A percentile compares a stretch with the other conserved stretches of the same genome.
Evolutionary conservation across 352 stramenopile genomes (phyloP).

Genomic region (Thalassiosira hispida): DNA sequence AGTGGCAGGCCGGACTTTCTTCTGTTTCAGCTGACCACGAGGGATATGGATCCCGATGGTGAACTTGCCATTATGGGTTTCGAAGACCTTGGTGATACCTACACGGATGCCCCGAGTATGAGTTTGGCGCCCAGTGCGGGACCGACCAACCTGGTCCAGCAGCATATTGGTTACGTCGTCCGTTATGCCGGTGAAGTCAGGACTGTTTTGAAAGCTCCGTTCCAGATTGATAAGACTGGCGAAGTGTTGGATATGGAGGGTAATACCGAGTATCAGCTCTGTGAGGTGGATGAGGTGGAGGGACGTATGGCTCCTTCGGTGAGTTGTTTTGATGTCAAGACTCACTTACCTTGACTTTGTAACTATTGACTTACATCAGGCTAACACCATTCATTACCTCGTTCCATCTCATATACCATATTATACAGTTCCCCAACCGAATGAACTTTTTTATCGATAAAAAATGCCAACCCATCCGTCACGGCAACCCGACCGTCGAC

Average conservation of each 20-base stretch:
- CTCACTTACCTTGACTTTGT: background rate
- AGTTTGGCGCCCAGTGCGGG: constrained; percentile 13
- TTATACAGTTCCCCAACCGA: constrained; percentile 40
- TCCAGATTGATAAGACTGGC: constrained; percentile 50
- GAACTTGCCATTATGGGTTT: constrained; percentile 29
- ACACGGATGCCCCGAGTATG: constrained; percentile 28
- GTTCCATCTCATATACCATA: constrained; percentile 7
- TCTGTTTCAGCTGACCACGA: constrained; percentile 24
- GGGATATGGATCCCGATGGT: constrained; percentile 13
- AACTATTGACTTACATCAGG: background rate
- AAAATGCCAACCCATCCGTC: constrained; percentile 27
- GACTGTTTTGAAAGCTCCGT: constrained; percentile 48
- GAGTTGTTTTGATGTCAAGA: too few relatives aligned
- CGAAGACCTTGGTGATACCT: constrained; percentile 13
- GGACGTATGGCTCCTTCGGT: constrained; percentile 7
- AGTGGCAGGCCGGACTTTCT: constrained; percentile 29
- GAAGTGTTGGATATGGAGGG: constrained; percentile 55
- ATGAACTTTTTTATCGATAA: constrained; percentile 42
- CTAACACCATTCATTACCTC: background rate
- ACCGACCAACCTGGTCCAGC: constrained; percentile 30
- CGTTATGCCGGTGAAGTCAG: constrained; percentile 51
- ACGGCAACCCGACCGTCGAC: constrained; percentile 42
- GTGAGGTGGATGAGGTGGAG: constrained; percentile 54
- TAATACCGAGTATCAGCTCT: constrained; percentile 34
- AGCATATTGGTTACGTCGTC: constrained; percentile 45